Conservation (phyloP, 1,139 yeast genomes). For the Suhomyces coccinellae region DNA sequence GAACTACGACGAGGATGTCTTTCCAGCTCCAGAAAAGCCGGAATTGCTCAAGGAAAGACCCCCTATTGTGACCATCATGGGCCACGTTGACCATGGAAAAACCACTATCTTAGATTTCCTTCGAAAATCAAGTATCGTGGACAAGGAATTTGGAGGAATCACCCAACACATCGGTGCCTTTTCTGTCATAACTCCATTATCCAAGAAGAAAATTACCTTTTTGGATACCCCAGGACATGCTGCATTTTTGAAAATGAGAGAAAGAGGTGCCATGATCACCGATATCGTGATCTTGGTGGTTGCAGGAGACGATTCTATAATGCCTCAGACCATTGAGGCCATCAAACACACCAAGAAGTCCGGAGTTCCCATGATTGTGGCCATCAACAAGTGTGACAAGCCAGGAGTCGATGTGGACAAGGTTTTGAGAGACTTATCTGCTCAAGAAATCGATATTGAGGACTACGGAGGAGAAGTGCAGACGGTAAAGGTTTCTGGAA, state of each 20-base stretch:
- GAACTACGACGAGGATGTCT: constrained; percentile 63
- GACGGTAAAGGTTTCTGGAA: constrained; percentile 83
- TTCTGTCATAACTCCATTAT: constrained; percentile 72
- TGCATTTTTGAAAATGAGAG: constrained; percentile 93
- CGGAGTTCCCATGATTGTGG: constrained; percentile 85
- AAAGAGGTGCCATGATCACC: constrained; percentile 92
- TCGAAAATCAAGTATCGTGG: constrained; percentile 80
- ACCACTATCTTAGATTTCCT: constrained; percentile 88
- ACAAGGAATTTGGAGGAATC: constrained; percentile 91
- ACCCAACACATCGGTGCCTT: constrained; percentile 99
- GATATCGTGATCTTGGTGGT: constrained; percentile 91
- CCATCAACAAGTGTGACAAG: constrained; percentile 89
- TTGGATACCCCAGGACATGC: constrained; percentile 99
- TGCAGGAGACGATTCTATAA: constrained; percentile 97
- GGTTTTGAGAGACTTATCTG: constrained; percentile 75
- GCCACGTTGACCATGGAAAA: constrained; percentile 98
- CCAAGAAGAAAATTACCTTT: constrained; percentile 79
- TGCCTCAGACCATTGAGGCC: constrained; percentile 97
- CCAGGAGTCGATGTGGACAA: constrained; percentile 70
- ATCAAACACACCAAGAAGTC: constrained; percentile 87
- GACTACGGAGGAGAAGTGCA: constrained; percentile 96
- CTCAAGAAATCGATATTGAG: constrained; percentile 80
- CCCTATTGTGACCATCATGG: constrained; percentile 97
- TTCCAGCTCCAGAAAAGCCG: constrained; percentile 45
- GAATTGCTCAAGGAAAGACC: constrained; percentile 64